These are phyloP conservation scores for Erythrophleum fordii DNA, from an alignment of 306 rosid species.

Conservation along the genomic window DNA sequence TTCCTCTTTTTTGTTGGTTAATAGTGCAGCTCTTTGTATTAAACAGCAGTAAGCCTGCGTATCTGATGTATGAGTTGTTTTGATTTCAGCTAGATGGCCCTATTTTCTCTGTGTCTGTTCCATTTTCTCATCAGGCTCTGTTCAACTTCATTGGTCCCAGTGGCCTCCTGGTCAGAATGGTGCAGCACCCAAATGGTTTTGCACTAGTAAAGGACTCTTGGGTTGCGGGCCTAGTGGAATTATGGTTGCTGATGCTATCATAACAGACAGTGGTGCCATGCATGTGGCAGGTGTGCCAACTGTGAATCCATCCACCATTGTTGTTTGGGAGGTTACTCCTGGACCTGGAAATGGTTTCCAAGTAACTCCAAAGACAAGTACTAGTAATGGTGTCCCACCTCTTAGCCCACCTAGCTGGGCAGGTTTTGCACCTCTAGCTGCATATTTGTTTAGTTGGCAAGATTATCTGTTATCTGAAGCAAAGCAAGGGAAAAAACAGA, in stretches of 20 bases:
- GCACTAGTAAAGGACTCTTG: constrained; percentile 94
- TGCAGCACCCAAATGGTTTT: constrained; percentile 79
- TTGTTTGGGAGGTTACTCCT: constrained; percentile 99
- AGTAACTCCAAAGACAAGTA: constrained; percentile 72
- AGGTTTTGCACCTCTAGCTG: constrained; percentile 93
- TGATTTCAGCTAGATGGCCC: constrained; percentile 95
- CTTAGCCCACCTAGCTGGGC: constrained; percentile 79
- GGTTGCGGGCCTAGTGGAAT: constrained; percentile 99
- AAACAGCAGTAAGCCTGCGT: constrained; percentile 13
- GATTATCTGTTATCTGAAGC: constrained; percentile 81
- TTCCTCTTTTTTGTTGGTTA: not conserved
- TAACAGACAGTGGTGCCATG: constrained; percentile 97
- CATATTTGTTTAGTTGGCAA: constrained; percentile 95
- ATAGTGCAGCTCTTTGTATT: constrained; percentile 13
- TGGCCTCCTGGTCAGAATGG: constrained; percentile 88
- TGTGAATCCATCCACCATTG: constrained; percentile 97
- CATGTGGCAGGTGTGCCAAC: constrained; percentile 99
- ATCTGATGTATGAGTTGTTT: constrained; percentile 49
- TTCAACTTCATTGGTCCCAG: constrained; percentile 98
- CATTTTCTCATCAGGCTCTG: constrained; percentile 96
- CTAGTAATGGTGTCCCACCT: constrained; percentile 75
- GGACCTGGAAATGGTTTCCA: constrained; percentile 98
- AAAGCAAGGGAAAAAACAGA: constrained; percentile 76
- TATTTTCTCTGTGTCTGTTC: constrained; percentile 92
- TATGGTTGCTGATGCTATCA: constrained; percentile 98